A percentile compares a stretch with the other conserved stretches of the same genome.
Evolutionary conservation across 1,139 yeast genomes (phyloP).

Genomic region (Diutina ranongensis): DNA sequence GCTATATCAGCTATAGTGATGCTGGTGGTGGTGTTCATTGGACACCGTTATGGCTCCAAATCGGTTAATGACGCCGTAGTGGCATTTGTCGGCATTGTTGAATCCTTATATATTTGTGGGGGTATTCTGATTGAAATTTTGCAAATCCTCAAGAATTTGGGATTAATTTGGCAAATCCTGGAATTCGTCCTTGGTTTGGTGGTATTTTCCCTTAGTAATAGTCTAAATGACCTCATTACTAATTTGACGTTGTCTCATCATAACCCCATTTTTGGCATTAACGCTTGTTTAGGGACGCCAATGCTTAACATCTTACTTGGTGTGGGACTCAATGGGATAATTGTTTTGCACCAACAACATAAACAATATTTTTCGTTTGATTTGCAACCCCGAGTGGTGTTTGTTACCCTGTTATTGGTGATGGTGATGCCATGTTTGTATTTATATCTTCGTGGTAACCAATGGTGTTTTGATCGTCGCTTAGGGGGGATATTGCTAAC

Average conservation of each 20-base stretch:
- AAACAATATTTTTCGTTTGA: neutral
- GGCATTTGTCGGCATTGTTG: slow-evolving; percentile 16
- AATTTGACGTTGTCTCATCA: slow-evolving; percentile 26
- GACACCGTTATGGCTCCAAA: neutral
- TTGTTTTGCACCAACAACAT: neutral
- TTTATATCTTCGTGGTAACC: neutral
- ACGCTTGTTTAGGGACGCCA: slow-evolving; percentile 34
- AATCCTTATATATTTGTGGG: slow-evolving; percentile 20
- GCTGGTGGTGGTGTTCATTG: neutral
- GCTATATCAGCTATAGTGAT: neutral
- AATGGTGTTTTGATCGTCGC: neutral
- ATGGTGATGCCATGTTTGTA: neutral
- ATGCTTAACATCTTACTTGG: slow-evolving; percentile 27
- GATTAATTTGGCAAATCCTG: slow-evolving; percentile 24
- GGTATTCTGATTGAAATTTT: slow-evolving; percentile 19
- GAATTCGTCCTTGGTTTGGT: slow-evolving; percentile 31
- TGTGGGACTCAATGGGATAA: slow-evolving; percentile 25
- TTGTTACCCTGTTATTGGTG: slow-evolving; percentile 1
- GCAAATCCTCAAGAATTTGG: slow-evolving; percentile 25
- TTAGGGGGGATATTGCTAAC: neutral
- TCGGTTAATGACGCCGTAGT: slow-evolving; percentile 9
- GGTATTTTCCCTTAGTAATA: slow-evolving; percentile 29
- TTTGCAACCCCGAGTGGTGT: neutral
- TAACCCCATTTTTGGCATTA: slow-evolving; percentile 27
- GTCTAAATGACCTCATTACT: slow-evolving; percentile 31